A percentile compares a stretch with the other conserved stretches of the same genome.
Conservation (phyloP, 352 stramenopile genomes). For the Phytophthora ohioensis region DNA sequence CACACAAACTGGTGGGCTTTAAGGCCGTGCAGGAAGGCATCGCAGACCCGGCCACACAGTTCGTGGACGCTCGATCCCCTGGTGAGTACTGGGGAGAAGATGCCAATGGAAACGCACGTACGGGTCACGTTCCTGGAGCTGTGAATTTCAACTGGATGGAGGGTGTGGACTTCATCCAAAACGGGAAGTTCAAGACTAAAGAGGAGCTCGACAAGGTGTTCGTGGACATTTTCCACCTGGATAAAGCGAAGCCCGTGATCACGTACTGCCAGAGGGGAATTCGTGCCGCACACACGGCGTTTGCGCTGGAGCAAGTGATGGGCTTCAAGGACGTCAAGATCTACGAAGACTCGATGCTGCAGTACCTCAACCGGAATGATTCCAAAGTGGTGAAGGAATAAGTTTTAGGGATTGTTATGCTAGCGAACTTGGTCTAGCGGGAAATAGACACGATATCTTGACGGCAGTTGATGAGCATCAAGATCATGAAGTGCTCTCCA, state of each 20-base stretch:
- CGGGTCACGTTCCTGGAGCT: slow-evolving; percentile 71
- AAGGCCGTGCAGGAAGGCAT: slow-evolving; percentile 43
- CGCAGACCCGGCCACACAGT: slow-evolving; percentile 35
- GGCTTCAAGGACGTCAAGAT: slow-evolving; percentile 44
- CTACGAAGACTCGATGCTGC: slow-evolving; percentile 82
- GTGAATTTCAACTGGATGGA: slow-evolving; percentile 82
- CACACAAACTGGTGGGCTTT: slow-evolving; percentile 41
- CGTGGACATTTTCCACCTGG: slow-evolving; percentile 42
- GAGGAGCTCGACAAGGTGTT: slow-evolving; percentile 64
- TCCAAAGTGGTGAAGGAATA: slow-evolving; percentile 56
- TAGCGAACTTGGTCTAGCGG: no score
- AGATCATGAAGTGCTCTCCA: slow-evolving; percentile 46
- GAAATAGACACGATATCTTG: no score
- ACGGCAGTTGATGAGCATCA: no score
- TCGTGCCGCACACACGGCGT: slow-evolving; percentile 71
- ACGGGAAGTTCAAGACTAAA: slow-evolving; percentile 70
- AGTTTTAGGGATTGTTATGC: neutral
- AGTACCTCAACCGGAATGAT: slow-evolving; percentile 82
- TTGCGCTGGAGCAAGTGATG: slow-evolving; percentile 71
- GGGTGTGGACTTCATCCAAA: slow-evolving; percentile 52
- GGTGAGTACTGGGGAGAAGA: slow-evolving; percentile 44
- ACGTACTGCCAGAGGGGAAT: slow-evolving; percentile 84
- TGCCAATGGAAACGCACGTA: slow-evolving; percentile 39
- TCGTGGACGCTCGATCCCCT: slow-evolving; percentile 44
- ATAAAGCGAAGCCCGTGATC: slow-evolving; percentile 63